Conservation (phyloP, 179 eudicot genomes). For the Silene coronaria region DNA sequence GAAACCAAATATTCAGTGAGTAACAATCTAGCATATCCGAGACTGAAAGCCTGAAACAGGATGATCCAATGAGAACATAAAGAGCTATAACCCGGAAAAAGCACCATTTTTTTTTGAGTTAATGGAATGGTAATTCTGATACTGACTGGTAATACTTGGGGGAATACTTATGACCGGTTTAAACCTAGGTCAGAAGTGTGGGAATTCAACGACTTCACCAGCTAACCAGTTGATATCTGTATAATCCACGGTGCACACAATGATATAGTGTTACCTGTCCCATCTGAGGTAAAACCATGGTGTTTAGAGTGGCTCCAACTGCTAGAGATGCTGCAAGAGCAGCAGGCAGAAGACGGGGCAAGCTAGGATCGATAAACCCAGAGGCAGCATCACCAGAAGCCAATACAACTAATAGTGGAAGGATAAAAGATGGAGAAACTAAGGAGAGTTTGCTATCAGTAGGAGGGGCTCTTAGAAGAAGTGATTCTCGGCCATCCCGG, state of each 20-base stretch:
- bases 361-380: constrained; percentile 72
- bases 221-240: background rate
- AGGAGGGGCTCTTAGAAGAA: constrained; percentile 74
- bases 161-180: too few relatives aligned
- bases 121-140: too few relatives aligned
- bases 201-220: too few relatives aligned
- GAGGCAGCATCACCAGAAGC: constrained; percentile 92
- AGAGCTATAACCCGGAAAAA: background rate
- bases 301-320: constrained; percentile 65
- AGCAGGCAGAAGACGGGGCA: constrained; percentile 78
- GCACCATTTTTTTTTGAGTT: too few relatives aligned
- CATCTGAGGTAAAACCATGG: constrained; percentile 61
- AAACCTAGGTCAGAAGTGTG: too few relatives aligned
- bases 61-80: background rate
- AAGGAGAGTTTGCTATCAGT: constrained; percentile 42
- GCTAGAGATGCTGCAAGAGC: constrained; percentile 71
- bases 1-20: constrained; percentile 19
- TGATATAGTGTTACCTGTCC: constrained; percentile 46
- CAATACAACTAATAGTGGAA: constrained; percentile 69
- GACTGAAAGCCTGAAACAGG: background rate
- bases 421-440: constrained; percentile 51
- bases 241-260: background rate
- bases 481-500: constrained; percentile 67
- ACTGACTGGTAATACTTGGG: too few relatives aligned
- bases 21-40: background rate